Conservation (phyloP, 345 rosid species). For the Ailanthus altissimus region DNA sequence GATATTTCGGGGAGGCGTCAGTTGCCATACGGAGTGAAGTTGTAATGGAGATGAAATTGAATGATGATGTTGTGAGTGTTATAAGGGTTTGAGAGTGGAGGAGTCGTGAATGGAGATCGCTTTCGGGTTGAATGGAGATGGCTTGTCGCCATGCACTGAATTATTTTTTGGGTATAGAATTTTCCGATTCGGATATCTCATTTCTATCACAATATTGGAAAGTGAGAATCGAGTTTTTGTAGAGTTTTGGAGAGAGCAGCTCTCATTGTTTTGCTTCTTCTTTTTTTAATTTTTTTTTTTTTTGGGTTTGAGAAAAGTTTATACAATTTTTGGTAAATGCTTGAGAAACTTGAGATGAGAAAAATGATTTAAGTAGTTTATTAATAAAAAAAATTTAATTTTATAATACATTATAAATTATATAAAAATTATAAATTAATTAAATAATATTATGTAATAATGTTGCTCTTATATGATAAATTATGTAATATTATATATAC, state of each 20-base stretch:
- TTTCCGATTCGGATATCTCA: not conserved
- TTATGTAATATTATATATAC: no score
- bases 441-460: no score
- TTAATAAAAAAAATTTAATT: no score
- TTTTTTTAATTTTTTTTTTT: no score
- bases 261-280: not conserved
- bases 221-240: not conserved
- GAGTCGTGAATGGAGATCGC: constrained; percentile 25
- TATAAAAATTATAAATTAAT: no score
- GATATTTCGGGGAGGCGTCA: constrained; percentile 59
- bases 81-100: not conserved
- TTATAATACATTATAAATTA: no score
- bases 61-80: not conserved
- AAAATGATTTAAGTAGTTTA: no score
- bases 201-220: no score
- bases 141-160: constrained; percentile 25
- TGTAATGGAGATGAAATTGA: not conserved
- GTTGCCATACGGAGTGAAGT: constrained; percentile 43
- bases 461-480: no score
- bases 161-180: constrained; percentile 2
- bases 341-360: no score
- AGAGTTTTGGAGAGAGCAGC: not conserved
- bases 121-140: constrained; percentile 18
- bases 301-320: no score
- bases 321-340: no score